A percentile compares a stretch with the other conserved stretches of the same genome.
Evolutionary conservation across 495 filamentous ascomycete species (phyloP).

Genomic region (Neurospora tetrasperma): DNA sequence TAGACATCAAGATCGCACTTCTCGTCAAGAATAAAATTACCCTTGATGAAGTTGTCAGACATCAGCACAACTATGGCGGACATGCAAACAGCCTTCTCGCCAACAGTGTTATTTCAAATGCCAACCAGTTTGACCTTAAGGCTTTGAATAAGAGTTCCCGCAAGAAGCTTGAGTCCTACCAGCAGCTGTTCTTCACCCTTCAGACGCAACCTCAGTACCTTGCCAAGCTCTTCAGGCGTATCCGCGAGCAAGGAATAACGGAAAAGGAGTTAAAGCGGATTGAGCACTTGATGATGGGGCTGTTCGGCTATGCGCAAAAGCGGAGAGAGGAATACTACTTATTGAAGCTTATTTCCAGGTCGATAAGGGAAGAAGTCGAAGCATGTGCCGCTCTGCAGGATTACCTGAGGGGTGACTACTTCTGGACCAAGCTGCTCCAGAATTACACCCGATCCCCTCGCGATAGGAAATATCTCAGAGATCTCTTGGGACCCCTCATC

Average conservation of each 20-base stretch:
- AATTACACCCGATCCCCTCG: constrained; percentile 87
- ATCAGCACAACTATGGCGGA: constrained; percentile 93
- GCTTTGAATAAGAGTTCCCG: constrained; percentile 92
- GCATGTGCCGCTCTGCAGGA: constrained; percentile 64
- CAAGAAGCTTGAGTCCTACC: constrained; percentile 91
- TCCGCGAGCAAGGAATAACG: constrained; percentile 74
- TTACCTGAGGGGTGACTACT: constrained; percentile 80
- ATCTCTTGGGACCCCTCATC: constrained; percentile 72
- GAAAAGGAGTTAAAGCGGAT: constrained; percentile 91
- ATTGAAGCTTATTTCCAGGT: constrained; percentile 73
- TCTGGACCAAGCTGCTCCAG: constrained; percentile 78
- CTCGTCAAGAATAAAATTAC: constrained; percentile 99
- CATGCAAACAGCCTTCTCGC: constrained; percentile 77
- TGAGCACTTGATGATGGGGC: constrained; percentile 87
- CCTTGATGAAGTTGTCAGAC: constrained; percentile 91
- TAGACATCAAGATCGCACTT: constrained; percentile 97
- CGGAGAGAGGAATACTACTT: constrained; percentile 94
- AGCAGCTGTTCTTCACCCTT: constrained; percentile 94
- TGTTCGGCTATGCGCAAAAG: constrained; percentile 97
- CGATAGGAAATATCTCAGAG: constrained; percentile 83
- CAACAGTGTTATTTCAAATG: constrained; percentile 77
- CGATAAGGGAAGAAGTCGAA: constrained; percentile 81
- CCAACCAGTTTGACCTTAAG: constrained; percentile 92
- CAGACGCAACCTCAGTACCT: constrained; percentile 96
- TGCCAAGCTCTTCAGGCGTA: constrained; percentile 69